Evolutionary conservation across 78 protist genomes (phyloP).

Genomic region (Protostelium mycophagum): DNA sequence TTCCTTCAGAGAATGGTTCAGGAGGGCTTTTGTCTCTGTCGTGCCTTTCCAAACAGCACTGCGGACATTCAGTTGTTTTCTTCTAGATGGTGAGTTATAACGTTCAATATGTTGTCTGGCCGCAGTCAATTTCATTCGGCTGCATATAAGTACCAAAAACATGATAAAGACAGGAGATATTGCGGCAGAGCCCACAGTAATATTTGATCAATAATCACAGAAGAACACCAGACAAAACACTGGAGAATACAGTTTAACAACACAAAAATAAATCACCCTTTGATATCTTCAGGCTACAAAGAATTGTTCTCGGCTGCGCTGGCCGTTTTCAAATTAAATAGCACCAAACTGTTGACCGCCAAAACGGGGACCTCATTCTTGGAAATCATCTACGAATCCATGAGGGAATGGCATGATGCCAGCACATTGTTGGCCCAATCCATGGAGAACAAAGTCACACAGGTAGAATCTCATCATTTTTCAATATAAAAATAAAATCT

Average conservation of each 20-base stretch:
- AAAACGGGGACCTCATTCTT: not conserved
- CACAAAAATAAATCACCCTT: too few species aligned
- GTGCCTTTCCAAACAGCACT: not conserved
- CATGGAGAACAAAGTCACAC: not conserved
- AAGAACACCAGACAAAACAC: too few species aligned
- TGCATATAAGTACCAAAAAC: too few species aligned
- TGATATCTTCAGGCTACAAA: not conserved
- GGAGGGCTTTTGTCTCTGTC: not conserved
- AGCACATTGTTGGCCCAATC: not conserved
- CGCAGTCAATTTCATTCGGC: too few species aligned
- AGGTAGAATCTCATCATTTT: too few species aligned
- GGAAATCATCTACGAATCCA: not conserved
- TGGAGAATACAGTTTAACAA: too few species aligned
- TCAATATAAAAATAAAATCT: too few species aligned
- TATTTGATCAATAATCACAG: too few species aligned
- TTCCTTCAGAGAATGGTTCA: not conserved
- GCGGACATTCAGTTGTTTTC: not conserved
- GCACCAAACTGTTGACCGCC: not conserved
- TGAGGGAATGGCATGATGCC: not conserved
- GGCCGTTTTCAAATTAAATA: not conserved
- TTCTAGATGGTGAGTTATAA: not conserved
- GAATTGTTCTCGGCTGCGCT: not conserved
- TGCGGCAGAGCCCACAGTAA: too few species aligned
- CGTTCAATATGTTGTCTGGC: too few species aligned
- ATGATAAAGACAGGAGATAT: too few species aligned